phyloP scores from a whole-genome alignment of 352 stramenopile species.

The Globisporangium echinulatum region DNA sequence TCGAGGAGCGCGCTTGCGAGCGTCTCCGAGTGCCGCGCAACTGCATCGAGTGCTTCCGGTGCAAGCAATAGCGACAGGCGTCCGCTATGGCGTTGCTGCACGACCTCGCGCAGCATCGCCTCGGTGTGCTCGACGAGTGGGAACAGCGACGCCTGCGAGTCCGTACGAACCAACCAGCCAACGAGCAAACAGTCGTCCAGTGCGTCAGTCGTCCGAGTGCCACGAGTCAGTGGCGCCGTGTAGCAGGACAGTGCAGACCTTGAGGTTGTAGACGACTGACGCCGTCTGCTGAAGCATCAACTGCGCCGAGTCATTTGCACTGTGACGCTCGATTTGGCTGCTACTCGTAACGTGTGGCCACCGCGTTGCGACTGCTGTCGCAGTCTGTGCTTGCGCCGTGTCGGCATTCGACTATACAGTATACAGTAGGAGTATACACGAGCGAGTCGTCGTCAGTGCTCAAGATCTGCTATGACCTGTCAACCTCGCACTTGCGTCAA shows the following conservation, averaged over 20 bases:
- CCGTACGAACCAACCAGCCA: neutral
- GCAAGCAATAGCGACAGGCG: constrained; percentile 40
- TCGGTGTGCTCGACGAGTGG: constrained; percentile 48
- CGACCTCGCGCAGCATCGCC: constrained; percentile 24
- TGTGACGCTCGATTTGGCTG: constrained; percentile 19
- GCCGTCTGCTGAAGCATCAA: constrained; percentile 30
- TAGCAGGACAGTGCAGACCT: constrained; percentile 13
- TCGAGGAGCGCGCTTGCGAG: constrained; percentile 54
- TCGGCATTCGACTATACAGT: too few relatives aligned
- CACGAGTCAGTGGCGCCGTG: neutral
- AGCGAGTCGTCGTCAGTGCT: too few relatives aligned
- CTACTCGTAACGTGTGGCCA: constrained; percentile 12
- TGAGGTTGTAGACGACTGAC: constrained; percentile 45
- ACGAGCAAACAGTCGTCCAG: neutral
- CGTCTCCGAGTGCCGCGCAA: constrained; percentile 43
- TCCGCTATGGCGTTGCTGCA: constrained; percentile 26
- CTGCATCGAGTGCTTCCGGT: constrained; percentile 24
- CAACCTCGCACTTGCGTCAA: too few relatives aligned
- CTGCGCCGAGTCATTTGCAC: neutral
- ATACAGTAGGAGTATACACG: too few relatives aligned
- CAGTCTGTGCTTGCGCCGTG: constrained; percentile 20
- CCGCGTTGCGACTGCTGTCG: constrained; percentile 8
- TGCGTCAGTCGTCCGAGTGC: neutral
- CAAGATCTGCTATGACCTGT: too few relatives aligned
- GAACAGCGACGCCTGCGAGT: constrained; percentile 33